These are phyloP conservation scores for Tricholoma matsutake DNA, from an alignment of 768 basidiomycete species.

Conservation along the genomic window DNA sequence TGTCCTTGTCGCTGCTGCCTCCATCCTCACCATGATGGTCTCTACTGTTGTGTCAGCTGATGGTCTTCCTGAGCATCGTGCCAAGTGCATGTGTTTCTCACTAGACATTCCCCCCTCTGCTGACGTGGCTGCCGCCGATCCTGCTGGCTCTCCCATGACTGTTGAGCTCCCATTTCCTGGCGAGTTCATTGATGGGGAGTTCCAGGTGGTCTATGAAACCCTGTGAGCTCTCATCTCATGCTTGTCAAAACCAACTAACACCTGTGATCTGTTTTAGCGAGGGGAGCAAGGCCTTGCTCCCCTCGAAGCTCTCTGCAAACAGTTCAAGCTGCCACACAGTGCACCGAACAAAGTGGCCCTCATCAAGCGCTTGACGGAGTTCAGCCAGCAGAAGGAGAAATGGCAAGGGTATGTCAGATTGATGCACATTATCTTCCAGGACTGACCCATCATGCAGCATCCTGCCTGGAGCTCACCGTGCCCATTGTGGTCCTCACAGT, in stretches of 20 bases:
- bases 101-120: neutral
- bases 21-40: neutral
- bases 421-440: neutral
- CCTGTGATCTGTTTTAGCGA: neutral
- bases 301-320: neutral
- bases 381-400: neutral
- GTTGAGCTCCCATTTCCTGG: neutral
- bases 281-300: constrained; percentile 3
- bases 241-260: neutral
- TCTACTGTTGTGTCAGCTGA: neutral
- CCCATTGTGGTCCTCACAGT: neutral
- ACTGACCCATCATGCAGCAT: neutral
- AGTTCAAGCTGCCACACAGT: neutral
- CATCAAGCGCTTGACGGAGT: neutral
- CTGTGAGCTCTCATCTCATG: neutral
- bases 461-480: neutral
- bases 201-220: neutral
- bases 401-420: neutral
- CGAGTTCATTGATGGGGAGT: neutral
- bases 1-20: neutral
- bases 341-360: neutral
- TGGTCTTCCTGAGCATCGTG: neutral
- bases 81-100: neutral
- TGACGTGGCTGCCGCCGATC: neutral
- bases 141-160: neutral